These are phyloP conservation scores for Arachis hypogaea DNA, from an alignment of 306 rosid genomes.

Conservation along the genomic window DNA sequence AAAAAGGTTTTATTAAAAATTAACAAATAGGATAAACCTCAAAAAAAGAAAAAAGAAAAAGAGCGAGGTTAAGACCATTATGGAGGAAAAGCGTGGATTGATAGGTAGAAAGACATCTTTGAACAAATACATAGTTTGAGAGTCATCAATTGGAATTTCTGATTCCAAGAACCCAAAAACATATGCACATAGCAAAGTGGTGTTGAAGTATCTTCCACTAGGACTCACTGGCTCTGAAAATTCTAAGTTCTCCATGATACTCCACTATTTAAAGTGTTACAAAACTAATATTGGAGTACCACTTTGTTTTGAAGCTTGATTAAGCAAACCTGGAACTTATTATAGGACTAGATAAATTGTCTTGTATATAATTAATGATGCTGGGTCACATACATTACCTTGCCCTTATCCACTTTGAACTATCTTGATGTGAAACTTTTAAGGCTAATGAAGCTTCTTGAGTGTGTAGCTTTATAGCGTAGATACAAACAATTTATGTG, in stretches of 20 bases:
- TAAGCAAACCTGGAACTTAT: not conserved
- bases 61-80: conserved; percentile 46
- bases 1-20: too few species aligned
- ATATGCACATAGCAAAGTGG: conserved; percentile 38
- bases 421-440: not conserved
- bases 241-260: conserved; percentile 30
- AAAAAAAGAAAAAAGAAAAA: too few species aligned
- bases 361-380: not conserved
- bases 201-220: conserved; percentile 52
- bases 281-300: not conserved
- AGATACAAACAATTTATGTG: too few species aligned
- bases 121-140: conserved; percentile 30
- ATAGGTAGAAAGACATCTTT: conserved; percentile 44
- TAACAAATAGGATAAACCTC: too few species aligned
- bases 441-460: not conserved
- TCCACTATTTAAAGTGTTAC: not conserved
- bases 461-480: not conserved
- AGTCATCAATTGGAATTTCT: conserved; percentile 45
- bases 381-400: too few species aligned
- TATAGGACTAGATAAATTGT: not conserved
- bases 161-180: conserved; percentile 55
- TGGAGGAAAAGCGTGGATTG: conserved; percentile 65
- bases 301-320: not conserved
- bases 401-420: not conserved
- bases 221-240: conserved; percentile 65